Evolutionary conservation across 805 yeast genomes (phyloP), one percentile per base, ranked within the genome.

Genomic region (Ogataea nitratoaversa): DNA sequence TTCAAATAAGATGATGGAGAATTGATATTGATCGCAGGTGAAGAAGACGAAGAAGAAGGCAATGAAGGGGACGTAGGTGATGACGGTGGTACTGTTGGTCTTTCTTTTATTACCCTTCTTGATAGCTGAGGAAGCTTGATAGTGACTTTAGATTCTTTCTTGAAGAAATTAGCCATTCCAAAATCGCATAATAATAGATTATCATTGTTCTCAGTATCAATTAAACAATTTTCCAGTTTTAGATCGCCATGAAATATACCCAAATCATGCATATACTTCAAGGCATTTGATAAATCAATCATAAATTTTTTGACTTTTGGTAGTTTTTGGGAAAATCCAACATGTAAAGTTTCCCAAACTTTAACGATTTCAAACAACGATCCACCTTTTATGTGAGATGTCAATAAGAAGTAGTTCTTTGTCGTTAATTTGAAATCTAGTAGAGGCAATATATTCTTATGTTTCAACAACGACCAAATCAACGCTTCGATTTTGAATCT

Each of bases 211-310:
- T 47, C 44, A 17, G 67, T 64, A 45, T 80, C 80, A 20, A 86
- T 59, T 32, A 87, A 64, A 45, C 91, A 84, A 54, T 87, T 87
- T 52, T 87, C 96, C 32, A 87, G 68, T 62, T 87, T 87, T 34
- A 87, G 60, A 62, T 87, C 96, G 2, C 95, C 90, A 53, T 87
- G 96, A 8, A 82, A 84, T 24, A 85, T 69, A 1, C 80, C 76
- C 50, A 65, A 63, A 6, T 70, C 67, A 56, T 80, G 86, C 75
- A 88, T 68, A 56, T 82, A 84, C 37, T 64, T 52, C 11, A 87
- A 57, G 0, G 84, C 90, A 11, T 66, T 58, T 3, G 76, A 71
- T 3, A 88, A 69, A 50, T 84, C 88, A 22, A 60, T 50, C 4
- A 73, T 53, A 49, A 74, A 74, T 9, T 56, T 50, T n/a, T 56